Conservation (phyloP, 1,284 basidiomycete genomes). For the Boletus sp. region DNA sequence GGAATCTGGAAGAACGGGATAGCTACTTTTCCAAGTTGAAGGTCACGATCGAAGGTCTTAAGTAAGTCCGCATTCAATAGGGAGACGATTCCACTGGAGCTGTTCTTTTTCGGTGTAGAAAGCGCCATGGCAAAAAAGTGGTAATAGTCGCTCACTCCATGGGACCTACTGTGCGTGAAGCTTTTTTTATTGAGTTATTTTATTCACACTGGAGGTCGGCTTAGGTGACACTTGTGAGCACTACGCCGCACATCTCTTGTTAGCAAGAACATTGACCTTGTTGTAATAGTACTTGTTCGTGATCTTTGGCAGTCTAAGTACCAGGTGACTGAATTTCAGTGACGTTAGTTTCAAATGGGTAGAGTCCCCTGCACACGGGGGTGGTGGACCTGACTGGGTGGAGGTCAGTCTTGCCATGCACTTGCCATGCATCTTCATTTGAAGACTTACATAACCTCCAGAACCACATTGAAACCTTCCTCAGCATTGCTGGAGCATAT, state of each 20-base stretch:
- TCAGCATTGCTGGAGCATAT: constrained; percentile 88
- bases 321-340: constrained; percentile 2
- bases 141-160: constrained; percentile 90
- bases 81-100: background rate
- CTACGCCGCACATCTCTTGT: background rate
- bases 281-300: constrained; percentile 62
- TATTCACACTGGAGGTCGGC: background rate
- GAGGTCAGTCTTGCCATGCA: constrained; percentile 54
- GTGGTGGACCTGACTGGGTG: constrained; percentile 89
- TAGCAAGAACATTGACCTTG: constrained; percentile 9
- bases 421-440: background rate
- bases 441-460: constrained; percentile 1
- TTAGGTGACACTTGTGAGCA: constrained; percentile 54
- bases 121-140: constrained; percentile 75
- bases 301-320: background rate
- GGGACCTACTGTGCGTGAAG: constrained; percentile 69
- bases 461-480: constrained; percentile 79
- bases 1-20: constrained; percentile 91
- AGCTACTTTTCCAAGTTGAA: constrained; percentile 92
- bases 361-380: constrained; percentile 82
- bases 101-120: constrained; percentile 38
- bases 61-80: constrained; percentile 41
- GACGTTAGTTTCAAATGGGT: constrained; percentile 88
- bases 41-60: constrained; percentile 80
- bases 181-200: background rate